Evolutionary conservation across 2,329 filamentous ascomycete genomes (phyloP).

Genomic region (Pseudocercospora pini-densiflorae): DNA sequence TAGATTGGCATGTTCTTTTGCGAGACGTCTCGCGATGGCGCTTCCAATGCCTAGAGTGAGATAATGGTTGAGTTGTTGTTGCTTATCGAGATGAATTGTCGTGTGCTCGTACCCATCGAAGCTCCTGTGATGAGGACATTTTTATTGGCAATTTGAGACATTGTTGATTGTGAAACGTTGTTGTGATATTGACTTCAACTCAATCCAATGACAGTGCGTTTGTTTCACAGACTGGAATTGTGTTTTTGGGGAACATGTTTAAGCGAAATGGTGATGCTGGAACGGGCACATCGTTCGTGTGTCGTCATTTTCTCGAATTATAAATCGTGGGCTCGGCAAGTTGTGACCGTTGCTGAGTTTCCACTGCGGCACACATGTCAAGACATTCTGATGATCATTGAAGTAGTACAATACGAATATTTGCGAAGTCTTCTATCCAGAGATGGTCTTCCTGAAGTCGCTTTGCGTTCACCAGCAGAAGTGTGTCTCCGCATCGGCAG

Average conservation of each 20-base stretch:
- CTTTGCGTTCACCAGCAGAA: not conserved
- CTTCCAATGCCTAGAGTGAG: constrained; percentile 47
- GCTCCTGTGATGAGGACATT: constrained; percentile 31
- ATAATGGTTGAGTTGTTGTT: not conserved
- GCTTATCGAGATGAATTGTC: not conserved
- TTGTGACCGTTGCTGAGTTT: too few species aligned
- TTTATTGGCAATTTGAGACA: constrained; percentile 25
- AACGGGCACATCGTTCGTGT: not conserved
- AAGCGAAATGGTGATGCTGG: not conserved
- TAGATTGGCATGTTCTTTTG: constrained; percentile 46
- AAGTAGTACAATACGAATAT: too few species aligned
- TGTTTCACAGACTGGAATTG: not conserved
- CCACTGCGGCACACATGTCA: too few species aligned
- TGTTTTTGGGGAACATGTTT: not conserved
- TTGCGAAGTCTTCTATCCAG: too few species aligned
- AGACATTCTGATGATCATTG: too few species aligned
- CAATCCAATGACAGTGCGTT: not conserved
- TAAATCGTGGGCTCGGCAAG: not conserved
- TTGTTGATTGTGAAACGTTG: not conserved
- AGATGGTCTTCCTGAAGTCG: not conserved
- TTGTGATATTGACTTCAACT: not conserved
- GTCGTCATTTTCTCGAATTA: not conserved
- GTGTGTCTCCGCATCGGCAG: not conserved
- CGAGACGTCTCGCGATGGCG: constrained; percentile 48
- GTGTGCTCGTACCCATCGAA: constrained; percentile 21